These are phyloP conservation scores for Citeromyces nyonsensis DNA, from an alignment of 805 yeast species.

Conservation along the genomic window DNA sequence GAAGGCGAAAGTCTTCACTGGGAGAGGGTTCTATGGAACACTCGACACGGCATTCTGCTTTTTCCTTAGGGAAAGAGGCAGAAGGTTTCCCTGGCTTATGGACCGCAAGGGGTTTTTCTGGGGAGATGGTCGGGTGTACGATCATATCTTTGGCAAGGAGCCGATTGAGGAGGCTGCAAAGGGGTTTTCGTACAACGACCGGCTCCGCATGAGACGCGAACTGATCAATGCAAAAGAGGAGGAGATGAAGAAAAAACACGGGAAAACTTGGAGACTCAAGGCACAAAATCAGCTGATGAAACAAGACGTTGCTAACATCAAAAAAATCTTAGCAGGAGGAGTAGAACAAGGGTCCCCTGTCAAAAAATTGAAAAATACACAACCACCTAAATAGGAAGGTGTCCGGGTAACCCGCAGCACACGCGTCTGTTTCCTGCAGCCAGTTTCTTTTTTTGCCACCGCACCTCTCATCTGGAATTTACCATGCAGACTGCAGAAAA, in stretches of 20 bases:
- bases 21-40: slow-evolving; percentile 80
- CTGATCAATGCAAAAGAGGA: slow-evolving; percentile 31
- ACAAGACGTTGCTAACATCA: slow-evolving; percentile 21
- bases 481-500: no score
- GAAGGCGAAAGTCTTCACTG: slow-evolving; percentile 64
- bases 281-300: slow-evolving; percentile 24
- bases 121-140: slow-evolving; percentile 85
- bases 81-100: slow-evolving; percentile 52
- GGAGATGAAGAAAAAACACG: slow-evolving; percentile 35
- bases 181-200: slow-evolving; percentile 48
- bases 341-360: no score
- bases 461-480: no score
- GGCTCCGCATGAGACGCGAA: slow-evolving; percentile 29
- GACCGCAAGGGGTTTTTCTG: slow-evolving; percentile 84
- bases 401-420: no score
- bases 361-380: no score
- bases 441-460: no score
- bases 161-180: slow-evolving; percentile 62
- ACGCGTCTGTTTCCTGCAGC: no score
- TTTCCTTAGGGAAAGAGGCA: slow-evolving; percentile 43
- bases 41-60: slow-evolving; percentile 60
- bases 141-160: slow-evolving; percentile 69
- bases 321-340: slow-evolving; percentile 4
- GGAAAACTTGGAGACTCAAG: slow-evolving; percentile 46
- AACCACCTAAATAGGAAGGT: not conserved